Conservation (phyloP, 805 yeast species). For the Starmerella vaccinii region DNA sequence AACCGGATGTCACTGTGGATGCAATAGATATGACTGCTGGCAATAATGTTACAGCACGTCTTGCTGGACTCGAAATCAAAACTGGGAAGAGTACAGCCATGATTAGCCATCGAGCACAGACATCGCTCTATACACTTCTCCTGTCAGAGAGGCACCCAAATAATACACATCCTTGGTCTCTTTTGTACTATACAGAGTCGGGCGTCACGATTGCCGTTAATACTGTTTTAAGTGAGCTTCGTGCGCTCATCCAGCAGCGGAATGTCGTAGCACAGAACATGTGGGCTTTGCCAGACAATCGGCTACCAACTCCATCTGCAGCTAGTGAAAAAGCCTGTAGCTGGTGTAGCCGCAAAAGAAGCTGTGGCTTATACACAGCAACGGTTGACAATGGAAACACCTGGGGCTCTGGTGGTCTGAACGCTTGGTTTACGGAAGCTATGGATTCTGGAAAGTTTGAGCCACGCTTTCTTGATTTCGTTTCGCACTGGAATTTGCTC, state of each 20-base stretch:
- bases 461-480: constrained; percentile 43
- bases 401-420: constrained; percentile 2
- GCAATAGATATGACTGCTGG: constrained; percentile 33
- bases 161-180: constrained; percentile 50
- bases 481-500: constrained; percentile 61
- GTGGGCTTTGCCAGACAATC: constrained; percentile 25
- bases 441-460: constrained; percentile 19
- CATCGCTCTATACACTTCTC: constrained; percentile 67
- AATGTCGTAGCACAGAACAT: constrained; percentile 56
- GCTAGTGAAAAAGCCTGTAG: constrained; percentile 32
- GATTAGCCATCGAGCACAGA: constrained; percentile 73
- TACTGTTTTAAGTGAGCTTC: constrained; percentile 46
- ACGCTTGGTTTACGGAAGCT: constrained; percentile 3
- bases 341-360: constrained; percentile 23
- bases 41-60: constrained; percentile 29
- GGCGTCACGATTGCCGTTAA: constrained; percentile 47
- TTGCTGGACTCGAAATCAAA: constrained; percentile 81
- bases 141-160: constrained; percentile 66
- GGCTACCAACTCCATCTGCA: constrained; percentile 15
- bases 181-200: constrained; percentile 64
- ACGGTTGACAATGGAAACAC: constrained; percentile 12
- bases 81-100: constrained; percentile 56
- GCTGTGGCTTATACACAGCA: constrained; percentile 27
- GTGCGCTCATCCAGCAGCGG: constrained; percentile 59
- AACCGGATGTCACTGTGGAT: constrained; percentile 77